A percentile compares a stretch with the other conserved stretches of the same genome.
phyloP scores from a whole-genome alignment of 345 rosid species.

The Garcia nutans region DNA sequence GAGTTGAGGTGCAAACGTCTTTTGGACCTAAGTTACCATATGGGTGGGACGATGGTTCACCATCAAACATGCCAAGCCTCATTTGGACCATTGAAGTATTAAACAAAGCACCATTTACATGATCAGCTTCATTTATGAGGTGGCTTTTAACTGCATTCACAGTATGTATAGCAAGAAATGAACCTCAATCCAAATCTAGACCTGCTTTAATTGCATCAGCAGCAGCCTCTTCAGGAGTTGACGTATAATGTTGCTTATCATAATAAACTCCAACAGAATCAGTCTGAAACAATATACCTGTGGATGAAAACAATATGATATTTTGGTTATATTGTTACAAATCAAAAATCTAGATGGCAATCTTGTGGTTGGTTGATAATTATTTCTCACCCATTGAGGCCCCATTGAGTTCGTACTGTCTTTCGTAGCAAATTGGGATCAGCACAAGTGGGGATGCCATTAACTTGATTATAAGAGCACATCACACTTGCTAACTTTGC shows the following conservation, averaged over 20 bases:
- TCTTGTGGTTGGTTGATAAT: no score
- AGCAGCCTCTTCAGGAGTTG: conserved; percentile 49
- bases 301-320: no score
- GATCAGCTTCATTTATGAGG: conserved; percentile 39
- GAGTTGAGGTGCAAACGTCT: conserved; percentile 75
- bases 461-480: conserved; percentile 40
- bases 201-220: conserved; percentile 92
- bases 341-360: no score
- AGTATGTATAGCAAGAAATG: conserved; percentile 66
- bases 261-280: conserved; percentile 36
- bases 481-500: conserved; percentile 36
- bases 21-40: conserved; percentile 71
- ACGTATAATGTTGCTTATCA: conserved; percentile 28
- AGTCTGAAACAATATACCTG: conserved; percentile 38
- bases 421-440: conserved; percentile 29
- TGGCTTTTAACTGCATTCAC: conserved; percentile 60
- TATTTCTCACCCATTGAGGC: conserved; percentile 23
- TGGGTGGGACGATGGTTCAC: conserved; percentile 58
- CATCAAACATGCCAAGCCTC: conserved; percentile 95
- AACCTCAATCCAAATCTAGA: conserved; percentile 87
- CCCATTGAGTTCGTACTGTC: conserved; percentile 31
- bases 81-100: conserved; percentile 76
- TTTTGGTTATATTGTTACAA: no score
- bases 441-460: conserved; percentile 37
- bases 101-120: conserved; percentile 60